A percentile compares a stretch with the other conserved stretches of the same genome.
Conservation (phyloP, 306 rosid genomes). For the Pyrus bretschneideri region DNA sequence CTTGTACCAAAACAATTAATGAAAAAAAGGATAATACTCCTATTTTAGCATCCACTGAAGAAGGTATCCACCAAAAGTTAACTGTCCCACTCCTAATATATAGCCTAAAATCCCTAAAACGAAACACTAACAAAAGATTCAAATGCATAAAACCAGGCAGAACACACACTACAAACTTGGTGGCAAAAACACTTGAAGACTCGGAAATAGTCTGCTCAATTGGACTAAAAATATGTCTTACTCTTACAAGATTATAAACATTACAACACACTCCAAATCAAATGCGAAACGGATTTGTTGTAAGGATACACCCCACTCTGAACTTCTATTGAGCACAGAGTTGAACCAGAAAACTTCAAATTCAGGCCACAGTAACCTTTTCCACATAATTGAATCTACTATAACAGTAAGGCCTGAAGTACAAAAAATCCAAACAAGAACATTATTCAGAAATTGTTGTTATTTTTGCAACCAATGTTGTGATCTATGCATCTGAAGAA, state of each 20-base stretch:
- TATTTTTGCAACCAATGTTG: neutral
- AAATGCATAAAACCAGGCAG: too few species aligned
- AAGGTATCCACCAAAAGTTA: neutral
- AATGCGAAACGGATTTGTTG: neutral
- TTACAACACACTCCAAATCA: neutral
- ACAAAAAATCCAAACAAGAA: conserved; percentile 25
- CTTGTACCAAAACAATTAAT: neutral
- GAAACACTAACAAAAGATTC: neutral
- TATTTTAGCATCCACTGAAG: neutral
- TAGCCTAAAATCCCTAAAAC: neutral
- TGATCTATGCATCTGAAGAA: neutral
- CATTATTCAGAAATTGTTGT: neutral
- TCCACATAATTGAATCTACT: conserved; percentile 88
- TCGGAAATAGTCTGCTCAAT: neutral
- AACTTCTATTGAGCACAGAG: conserved; percentile 85
- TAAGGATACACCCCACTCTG: conserved; percentile 98
- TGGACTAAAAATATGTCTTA: neutral
- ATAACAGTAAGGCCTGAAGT: conserved; percentile 64
- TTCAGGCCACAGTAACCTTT: conserved; percentile 88
- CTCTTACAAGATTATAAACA: neutral
- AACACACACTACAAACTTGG: too few species aligned
- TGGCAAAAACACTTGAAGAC: neutral
- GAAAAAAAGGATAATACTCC: neutral
- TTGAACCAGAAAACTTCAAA: conserved; percentile 96
- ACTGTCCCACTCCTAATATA: neutral